A percentile compares a stretch with the other conserved stretches of the same genome.
phyloP scores from a whole-genome alignment of 2,329 filamentous ascomycete genomes.

The Hypoxylon sp. region DNA sequence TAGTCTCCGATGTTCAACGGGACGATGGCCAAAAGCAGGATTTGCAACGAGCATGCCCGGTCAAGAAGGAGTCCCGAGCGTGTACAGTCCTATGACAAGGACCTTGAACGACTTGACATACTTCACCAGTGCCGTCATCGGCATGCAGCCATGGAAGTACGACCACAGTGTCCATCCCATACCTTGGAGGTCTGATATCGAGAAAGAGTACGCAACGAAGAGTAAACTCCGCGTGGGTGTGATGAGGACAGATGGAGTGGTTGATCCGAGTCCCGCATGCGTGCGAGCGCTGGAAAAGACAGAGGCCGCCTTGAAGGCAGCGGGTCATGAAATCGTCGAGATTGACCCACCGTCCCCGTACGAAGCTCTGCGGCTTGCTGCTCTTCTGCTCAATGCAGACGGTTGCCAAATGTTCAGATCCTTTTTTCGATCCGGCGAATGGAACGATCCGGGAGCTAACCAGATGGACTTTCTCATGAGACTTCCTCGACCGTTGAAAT shows the following conservation, averaged over 20 bases:
- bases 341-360: slow-evolving; percentile 76
- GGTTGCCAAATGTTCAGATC: slow-evolving; percentile 84
- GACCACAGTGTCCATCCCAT: slow-evolving; percentile 88
- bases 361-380: slow-evolving; percentile 80
- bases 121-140: slow-evolving; percentile 82
- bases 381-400: slow-evolving; percentile 85
- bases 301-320: slow-evolving; percentile 74
- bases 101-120: slow-evolving; percentile 86
- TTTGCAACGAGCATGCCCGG: slow-evolving; percentile 91
- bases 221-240: slow-evolving; percentile 79
- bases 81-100: slow-evolving; percentile 93
- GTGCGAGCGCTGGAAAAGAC: slow-evolving; percentile 79
- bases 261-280: slow-evolving; percentile 89
- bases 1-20: slow-evolving; percentile 86
- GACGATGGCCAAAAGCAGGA: slow-evolving; percentile 89
- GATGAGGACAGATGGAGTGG: slow-evolving; percentile 83
- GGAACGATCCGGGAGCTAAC: slow-evolving; percentile 80
- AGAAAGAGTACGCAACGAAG: slow-evolving; percentile 70
- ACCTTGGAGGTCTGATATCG: slow-evolving; percentile 76
- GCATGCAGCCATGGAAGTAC: slow-evolving; percentile 90
- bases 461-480: slow-evolving; percentile 81
- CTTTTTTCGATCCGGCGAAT: slow-evolving; percentile 82
- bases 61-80: slow-evolving; percentile 88
- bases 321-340: slow-evolving; percentile 81
- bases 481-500: slow-evolving; percentile 80